A percentile compares a stretch with the other conserved stretches of the same genome.
Evolutionary conservation across 306 rosid species (phyloP).

Genomic region (Lupinus albus): DNA sequence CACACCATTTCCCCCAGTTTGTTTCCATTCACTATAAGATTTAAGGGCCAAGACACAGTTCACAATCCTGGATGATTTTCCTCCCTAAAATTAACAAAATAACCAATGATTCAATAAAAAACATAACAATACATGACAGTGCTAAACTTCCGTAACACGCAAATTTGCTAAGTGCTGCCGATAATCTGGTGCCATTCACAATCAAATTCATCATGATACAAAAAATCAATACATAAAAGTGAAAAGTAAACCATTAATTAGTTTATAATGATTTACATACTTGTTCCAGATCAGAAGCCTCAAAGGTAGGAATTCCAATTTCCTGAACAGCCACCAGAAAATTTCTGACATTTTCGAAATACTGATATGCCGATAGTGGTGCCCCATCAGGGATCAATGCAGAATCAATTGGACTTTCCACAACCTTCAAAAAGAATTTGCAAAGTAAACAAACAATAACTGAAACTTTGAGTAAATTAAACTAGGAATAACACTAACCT

Average conservation of each 20-base stretch:
- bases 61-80: conserved; percentile 86
- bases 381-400: conserved; percentile 87
- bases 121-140: neutral
- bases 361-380: conserved; percentile 87
- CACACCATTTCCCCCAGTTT: conserved; percentile 67
- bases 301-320: conserved; percentile 88
- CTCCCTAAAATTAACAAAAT: conserved; percentile 62
- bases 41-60: conserved; percentile 81
- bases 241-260: neutral
- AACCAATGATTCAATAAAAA: conserved; percentile 18
- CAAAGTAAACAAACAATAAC: neutral
- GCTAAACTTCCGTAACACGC: neutral
- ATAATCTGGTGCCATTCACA: neutral
- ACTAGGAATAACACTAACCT: conserved; percentile 56
- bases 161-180: neutral
- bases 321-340: conserved; percentile 85
- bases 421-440: conserved; percentile 65
- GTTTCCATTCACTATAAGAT: conserved; percentile 86
- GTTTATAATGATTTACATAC: conserved; percentile 52
- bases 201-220: conserved; percentile 26
- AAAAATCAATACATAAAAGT: neutral
- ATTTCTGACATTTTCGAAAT: conserved; percentile 94
- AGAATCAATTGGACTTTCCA: conserved; percentile 91
- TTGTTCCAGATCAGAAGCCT: conserved; percentile 99
- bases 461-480: neutral